phyloP scores from a whole-genome alignment of 1,284 basidiomycete genomes.

The Ceratobasidium sp. region DNA sequence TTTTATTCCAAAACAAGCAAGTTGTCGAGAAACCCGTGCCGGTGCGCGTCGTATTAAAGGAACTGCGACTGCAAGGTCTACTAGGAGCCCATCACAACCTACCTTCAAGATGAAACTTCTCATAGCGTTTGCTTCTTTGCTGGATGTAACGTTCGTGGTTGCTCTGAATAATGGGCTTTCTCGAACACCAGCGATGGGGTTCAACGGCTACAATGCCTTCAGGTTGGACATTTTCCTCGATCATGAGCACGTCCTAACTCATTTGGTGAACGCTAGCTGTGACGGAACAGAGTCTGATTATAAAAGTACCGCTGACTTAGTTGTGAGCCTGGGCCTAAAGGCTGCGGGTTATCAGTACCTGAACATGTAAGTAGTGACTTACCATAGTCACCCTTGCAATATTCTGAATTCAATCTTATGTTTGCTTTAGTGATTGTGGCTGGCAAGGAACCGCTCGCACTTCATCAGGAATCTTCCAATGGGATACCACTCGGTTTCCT shows the following conservation, averaged over 20 bases:
- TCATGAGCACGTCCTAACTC: not conserved
- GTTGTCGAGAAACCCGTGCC: not conserved
- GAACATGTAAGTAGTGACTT: constrained; percentile 56
- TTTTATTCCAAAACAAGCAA: not conserved
- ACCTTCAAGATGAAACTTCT: not conserved
- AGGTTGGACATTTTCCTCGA: constrained; percentile 54
- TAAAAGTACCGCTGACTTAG: constrained; percentile 56
- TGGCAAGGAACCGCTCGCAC: constrained; percentile 63
- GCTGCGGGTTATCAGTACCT: constrained; percentile 61
- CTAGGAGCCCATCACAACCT: not conserved
- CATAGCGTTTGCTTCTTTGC: not conserved
- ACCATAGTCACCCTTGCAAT: not conserved
- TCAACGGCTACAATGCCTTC: constrained; percentile 66
- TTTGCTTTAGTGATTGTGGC: constrained; percentile 60
- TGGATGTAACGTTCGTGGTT: not conserved
- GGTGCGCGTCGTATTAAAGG: too few species aligned
- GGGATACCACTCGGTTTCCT: constrained; percentile 60
- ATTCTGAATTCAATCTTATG: not conserved
- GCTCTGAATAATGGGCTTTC: constrained; percentile 61
- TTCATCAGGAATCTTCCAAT: constrained; percentile 60
- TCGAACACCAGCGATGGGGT: constrained; percentile 63
- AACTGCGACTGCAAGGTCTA: too few species aligned
- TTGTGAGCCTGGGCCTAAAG: constrained; percentile 58
- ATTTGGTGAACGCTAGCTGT: constrained; percentile 54
- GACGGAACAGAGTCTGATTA: constrained; percentile 60